Conservation (phyloP, 2,329 filamentous ascomycete species). For the Endoconidiophora laricicola region DNA sequence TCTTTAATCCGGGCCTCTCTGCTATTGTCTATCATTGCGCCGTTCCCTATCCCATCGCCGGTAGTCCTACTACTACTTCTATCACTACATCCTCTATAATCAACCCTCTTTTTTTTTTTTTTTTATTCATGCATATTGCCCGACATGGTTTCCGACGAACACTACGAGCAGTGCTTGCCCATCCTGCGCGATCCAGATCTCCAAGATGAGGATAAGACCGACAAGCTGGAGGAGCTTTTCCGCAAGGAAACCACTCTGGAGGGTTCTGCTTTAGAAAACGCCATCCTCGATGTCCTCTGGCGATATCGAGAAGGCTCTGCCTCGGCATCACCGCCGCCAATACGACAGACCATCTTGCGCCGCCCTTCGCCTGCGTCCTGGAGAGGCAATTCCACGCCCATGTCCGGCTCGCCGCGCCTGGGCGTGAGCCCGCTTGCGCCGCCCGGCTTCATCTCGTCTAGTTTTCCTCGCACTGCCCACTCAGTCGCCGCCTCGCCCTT, state of each 20-base stretch:
- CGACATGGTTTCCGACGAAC: conserved; percentile 78
- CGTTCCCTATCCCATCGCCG: neutral
- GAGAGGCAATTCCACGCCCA: conserved; percentile 67
- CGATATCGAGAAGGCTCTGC: conserved; percentile 55
- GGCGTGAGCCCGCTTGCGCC: conserved; percentile 70
- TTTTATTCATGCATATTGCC: conserved; percentile 4
- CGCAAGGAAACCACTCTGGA: conserved; percentile 60
- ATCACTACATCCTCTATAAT: neutral
- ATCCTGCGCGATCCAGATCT: conserved; percentile 67
- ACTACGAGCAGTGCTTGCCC: conserved; percentile 81
- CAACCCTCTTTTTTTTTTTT: neutral
- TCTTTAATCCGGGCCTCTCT: neutral
- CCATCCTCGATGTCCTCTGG: conserved; percentile 82
- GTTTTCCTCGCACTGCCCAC: conserved; percentile 61
- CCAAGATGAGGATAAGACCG: conserved; percentile 90
- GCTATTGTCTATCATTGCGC: neutral
- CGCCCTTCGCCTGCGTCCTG: conserved; percentile 85
- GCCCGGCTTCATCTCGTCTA: conserved; percentile 65
- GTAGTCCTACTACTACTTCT: neutral
- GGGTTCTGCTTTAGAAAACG: conserved; percentile 70
- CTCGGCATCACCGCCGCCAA: conserved; percentile 61
- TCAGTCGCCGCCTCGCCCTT: conserved; percentile 74
- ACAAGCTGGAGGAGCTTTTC: conserved; percentile 74
- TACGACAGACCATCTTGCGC: conserved; percentile 77
- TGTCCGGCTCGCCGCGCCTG: conserved; percentile 67